A percentile compares a stretch with the other conserved stretches of the same genome.
phyloP scores from a whole-genome alignment of 2,329 filamentous ascomycete genomes.

The Byssochlamys sp. region DNA sequence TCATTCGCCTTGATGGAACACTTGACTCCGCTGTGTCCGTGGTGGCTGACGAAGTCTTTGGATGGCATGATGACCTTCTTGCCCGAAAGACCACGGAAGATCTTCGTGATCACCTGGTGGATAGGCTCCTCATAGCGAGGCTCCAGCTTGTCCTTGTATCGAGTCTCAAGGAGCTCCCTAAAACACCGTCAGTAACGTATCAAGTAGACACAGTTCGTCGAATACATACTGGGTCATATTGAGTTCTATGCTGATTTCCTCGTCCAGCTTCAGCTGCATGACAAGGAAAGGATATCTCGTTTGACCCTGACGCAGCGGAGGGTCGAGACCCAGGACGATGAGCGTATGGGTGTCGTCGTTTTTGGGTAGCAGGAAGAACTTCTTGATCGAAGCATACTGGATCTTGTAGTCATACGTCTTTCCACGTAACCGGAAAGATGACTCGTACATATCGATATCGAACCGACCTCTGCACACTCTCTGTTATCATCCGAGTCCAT shows the following conservation, averaged over 20 bases:
- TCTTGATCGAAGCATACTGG: constrained; percentile 94
- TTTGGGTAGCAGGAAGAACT: constrained; percentile 96
- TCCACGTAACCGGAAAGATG: constrained; percentile 87
- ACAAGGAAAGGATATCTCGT: constrained; percentile 96
- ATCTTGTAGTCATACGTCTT: constrained; percentile 99
- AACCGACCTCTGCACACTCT: constrained; percentile 70
- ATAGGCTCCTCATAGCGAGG: constrained; percentile 88
- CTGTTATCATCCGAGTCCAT: constrained; percentile 13
- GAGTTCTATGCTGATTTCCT: constrained; percentile 89
- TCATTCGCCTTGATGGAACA: constrained; percentile 99
- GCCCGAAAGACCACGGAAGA: constrained; percentile 86
- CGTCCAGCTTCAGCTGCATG: constrained; percentile 97
- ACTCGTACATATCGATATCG: constrained; percentile 99
- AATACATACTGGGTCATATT: constrained; percentile 69
- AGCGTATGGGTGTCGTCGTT: constrained; percentile 95
- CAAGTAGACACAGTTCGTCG: neutral
- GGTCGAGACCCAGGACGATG: constrained; percentile 87
- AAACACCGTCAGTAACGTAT: constrained; percentile 6
- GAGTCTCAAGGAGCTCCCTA: constrained; percentile 63
- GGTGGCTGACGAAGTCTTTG: constrained; percentile 83
- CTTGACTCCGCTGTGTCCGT: constrained; percentile 89
- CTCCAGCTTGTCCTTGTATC: constrained; percentile 83
- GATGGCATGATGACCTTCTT: constrained; percentile 93
- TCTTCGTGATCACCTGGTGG: constrained; percentile 84
- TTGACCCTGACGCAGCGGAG: constrained; percentile 89